These are phyloP conservation scores for Aureobasidium mangrovei DNA, from an alignment of 2,329 filamentous ascomycete genomes.

Conservation along the genomic window DNA sequence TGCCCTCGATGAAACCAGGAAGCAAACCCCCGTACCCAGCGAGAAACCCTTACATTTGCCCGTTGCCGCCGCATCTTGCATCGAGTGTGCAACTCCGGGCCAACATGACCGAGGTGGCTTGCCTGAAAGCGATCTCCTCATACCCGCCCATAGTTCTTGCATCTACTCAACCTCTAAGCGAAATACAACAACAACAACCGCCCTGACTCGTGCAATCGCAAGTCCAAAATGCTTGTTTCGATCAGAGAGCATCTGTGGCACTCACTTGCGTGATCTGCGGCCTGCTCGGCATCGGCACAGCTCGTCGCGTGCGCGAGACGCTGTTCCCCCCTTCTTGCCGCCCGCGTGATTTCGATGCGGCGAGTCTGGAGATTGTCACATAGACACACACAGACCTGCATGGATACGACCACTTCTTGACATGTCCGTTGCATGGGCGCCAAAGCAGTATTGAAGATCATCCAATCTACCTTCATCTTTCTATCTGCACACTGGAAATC, in stretches of 20 bases:
- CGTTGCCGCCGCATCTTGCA: too few relatives aligned
- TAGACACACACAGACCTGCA: slow-evolving; percentile 5
- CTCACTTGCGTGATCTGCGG: too few relatives aligned
- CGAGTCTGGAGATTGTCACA: background rate
- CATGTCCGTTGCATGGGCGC: background rate
- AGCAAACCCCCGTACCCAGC: background rate
- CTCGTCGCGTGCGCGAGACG: too few relatives aligned
- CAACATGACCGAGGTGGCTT: background rate
- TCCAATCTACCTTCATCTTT: slow-evolving; percentile 1
- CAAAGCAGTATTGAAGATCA: slow-evolving; percentile 4
- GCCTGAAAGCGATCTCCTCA: background rate
- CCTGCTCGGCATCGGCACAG: too few relatives aligned
- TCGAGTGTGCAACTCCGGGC: background rate
- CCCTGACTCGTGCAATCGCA: background rate
- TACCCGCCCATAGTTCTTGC: background rate
- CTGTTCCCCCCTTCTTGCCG: background rate
- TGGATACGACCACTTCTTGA: background rate
- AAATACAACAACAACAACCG: background rate
- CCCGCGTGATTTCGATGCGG: background rate
- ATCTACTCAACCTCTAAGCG: background rate
- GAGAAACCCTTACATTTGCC: background rate
- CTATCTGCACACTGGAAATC: background rate
- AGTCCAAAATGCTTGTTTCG: background rate
- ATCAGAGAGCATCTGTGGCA: too few relatives aligned
- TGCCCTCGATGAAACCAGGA: background rate